Conservation (phyloP, 192 early-diverging fungal genomes). For the Coemansia sp. region DNA sequence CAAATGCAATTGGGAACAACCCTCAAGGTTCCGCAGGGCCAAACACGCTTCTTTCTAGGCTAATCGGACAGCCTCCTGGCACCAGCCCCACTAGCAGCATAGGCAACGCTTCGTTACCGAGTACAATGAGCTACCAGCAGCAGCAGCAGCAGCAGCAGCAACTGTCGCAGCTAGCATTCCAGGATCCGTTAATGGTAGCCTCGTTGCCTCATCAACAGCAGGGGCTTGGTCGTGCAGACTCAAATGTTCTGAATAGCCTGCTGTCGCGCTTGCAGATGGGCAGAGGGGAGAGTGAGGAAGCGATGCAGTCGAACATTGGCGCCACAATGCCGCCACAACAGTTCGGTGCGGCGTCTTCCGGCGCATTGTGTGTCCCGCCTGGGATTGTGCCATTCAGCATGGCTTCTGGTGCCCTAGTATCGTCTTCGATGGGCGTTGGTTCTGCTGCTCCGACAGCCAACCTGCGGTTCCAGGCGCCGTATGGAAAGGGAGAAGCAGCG, state of each 20-base stretch:
- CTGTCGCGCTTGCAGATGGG: constrained; percentile 42
- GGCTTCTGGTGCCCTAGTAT: background rate
- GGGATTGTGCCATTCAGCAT: constrained; percentile 2
- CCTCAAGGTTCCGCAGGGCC: background rate
- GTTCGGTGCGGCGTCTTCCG: background rate
- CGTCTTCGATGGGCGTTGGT: background rate
- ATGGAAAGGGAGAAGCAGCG: background rate
- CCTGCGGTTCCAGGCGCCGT: background rate
- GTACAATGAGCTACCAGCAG: constrained; percentile 5
- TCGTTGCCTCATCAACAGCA: constrained; percentile 22
- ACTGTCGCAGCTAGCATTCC: constrained; percentile 10
- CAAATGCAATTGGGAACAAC: constrained; percentile 5
- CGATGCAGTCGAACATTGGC: constrained; percentile 1
- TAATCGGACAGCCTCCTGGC: constrained; percentile 28
- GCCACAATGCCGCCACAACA: background rate
- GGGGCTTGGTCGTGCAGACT: constrained; percentile 25
- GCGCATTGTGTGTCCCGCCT: constrained; percentile 6
- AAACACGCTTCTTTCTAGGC: constrained; percentile 36
- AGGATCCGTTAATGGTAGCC: constrained; percentile 32
- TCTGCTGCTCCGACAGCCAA: background rate
- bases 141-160: constrained; percentile 11
- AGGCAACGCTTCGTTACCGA: background rate
- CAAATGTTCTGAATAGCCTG: constrained; percentile 39
- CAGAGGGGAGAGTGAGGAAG: constrained; percentile 11
- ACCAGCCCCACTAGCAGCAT: constrained; percentile 2